Base-by-base conservation (phyloP, 768 basidiomycete genomes). In the Psilocybe cyanescens region DNA sequence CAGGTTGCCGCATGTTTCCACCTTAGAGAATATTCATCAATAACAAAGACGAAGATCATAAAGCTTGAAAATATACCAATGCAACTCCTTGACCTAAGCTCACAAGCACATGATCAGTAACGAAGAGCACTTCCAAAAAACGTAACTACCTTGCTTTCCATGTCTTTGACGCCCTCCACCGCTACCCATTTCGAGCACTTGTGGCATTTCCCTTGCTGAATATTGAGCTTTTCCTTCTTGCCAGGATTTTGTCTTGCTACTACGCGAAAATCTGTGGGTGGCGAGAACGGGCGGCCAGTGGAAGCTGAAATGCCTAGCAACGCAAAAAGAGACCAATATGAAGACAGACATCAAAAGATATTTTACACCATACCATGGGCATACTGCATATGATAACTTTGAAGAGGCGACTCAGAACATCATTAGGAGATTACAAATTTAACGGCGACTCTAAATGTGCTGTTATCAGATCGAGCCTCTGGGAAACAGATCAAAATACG, bases 1-100 rank as follows among this genome's bases (percentile, higher is more conserved):
- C 92, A 94, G 16, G 82, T 66, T 1, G 90, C 90, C 30, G 92
- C 92, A 68, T 94, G 92, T 73, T 94, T 92, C 89, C 89, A 92
- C 90, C 88, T 89, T 54, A 1, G 41, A 29, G 11, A 31, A 39
- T 45, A 37, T 28, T 8, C 50, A 24, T 17, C 24, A 35, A 33
- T 30, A 1, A 9, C 11, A 39, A 24, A 47, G 8, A 11, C 33
- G 39, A 17, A 19, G 16, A 47, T 33, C 28, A 47, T 17, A 19
- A n/a, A 8, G n/a, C 33, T 14, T 17, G 4, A 4, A 37, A 17
- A 78, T 84, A 54, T 68, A 92, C 91, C 92, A 93, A 68, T 86
- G 86, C 5, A 93, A 79, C 66, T 92, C 91, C 65, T 84, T 86
- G 33, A 91, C 87, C 89, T 90, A 55, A 19, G 2, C 16, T 11